These are phyloP conservation scores for Fusarium decemcellulare DNA, from an alignment of 2,329 filamentous ascomycete genomes.

Conservation along the genomic window DNA sequence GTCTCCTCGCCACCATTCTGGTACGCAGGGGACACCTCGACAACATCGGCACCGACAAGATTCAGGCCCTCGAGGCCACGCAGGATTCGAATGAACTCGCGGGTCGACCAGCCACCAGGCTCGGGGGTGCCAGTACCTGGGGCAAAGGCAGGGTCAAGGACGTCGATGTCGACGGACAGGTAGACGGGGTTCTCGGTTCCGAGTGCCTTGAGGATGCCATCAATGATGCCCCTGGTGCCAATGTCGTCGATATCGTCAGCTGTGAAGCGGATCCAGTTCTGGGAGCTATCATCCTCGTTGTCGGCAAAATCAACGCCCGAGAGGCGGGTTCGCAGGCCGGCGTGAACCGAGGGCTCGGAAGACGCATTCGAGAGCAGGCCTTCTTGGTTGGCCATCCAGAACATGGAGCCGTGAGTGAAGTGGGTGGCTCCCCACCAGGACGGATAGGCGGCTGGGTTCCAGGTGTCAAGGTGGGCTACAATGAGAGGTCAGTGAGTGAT, in stretches of 20 bases:
- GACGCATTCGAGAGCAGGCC: constrained; percentile 81
- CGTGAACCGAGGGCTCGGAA: constrained; percentile 82
- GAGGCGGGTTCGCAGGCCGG: constrained; percentile 84
- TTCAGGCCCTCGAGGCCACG: constrained; percentile 87
- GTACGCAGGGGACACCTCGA: constrained; percentile 88
- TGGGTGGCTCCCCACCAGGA: constrained; percentile 76
- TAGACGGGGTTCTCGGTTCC: constrained; percentile 86
- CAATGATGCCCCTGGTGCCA: constrained; percentile 78
- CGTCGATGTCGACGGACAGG: constrained; percentile 86
- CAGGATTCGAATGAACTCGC: constrained; percentile 88
- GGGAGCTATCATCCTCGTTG: constrained; percentile 79
- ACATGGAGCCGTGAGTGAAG: constrained; percentile 93
- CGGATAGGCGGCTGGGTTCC: constrained; percentile 87
- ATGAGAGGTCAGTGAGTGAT: not conserved
- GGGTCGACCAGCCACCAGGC: constrained; percentile 90
- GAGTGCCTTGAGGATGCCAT: constrained; percentile 78
- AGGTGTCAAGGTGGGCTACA: constrained; percentile 81
- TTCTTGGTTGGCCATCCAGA: constrained; percentile 88
- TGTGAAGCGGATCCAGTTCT: constrained; percentile 84
- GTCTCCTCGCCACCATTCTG: constrained; percentile 86
- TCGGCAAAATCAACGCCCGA: constrained; percentile 75
- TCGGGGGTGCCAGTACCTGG: constrained; percentile 91
- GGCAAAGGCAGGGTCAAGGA: constrained; percentile 77
- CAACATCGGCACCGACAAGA: constrained; percentile 89
- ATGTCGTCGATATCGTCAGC: constrained; percentile 91